Conservation (phyloP, 306 rosid genomes). For the Glycine soja region DNA sequence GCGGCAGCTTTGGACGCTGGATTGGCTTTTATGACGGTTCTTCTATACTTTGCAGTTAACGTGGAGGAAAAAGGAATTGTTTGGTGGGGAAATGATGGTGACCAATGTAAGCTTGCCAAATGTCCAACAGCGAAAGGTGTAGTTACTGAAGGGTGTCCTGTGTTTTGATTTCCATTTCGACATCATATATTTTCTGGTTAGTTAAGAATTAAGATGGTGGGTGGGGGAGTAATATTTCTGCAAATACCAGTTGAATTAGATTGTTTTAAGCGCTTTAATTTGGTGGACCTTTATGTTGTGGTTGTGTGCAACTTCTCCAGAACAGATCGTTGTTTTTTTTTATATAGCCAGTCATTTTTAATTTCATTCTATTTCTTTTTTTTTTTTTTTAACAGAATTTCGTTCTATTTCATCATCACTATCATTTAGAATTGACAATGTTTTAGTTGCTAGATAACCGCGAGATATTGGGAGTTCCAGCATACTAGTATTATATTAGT, state of each 20-base stretch:
- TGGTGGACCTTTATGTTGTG: neutral
- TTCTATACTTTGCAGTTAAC: constrained; percentile 57
- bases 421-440: neutral
- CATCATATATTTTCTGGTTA: neutral
- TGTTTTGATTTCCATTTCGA: constrained; percentile 28
- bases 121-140: constrained; percentile 78
- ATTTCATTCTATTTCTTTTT: neutral
- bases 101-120: constrained; percentile 59
- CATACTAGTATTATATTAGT: neutral
- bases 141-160: constrained; percentile 58
- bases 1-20: constrained; percentile 84
- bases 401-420: neutral
- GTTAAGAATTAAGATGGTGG: neutral
- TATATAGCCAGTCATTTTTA: neutral
- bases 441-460: neutral
- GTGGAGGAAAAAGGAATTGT: constrained; percentile 27
- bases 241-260: neutral
- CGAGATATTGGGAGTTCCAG: neutral
- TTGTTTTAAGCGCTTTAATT: neutral
- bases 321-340: too few relatives aligned
- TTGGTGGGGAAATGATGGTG: constrained; percentile 67
- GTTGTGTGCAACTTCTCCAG: too few relatives aligned
- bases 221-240: neutral
- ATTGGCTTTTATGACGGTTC: constrained; percentile 70
- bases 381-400: too few relatives aligned